phyloP scores from a whole-genome alignment of 2,329 filamentous ascomycete genomes.

The Pleurostoma richardsiae region DNA sequence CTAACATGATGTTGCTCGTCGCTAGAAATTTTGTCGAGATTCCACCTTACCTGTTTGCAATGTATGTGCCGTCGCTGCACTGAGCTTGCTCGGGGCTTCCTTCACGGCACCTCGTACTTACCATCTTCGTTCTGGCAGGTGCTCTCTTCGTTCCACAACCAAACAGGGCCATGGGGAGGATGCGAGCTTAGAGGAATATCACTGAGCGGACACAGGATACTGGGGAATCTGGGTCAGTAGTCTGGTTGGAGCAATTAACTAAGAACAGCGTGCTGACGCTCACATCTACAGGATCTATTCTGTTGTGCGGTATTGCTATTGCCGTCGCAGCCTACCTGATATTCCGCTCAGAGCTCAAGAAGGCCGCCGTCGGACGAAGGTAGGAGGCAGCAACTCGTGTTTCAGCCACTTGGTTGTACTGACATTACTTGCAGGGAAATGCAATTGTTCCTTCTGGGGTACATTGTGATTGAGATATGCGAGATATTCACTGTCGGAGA shows the following conservation, averaged over 20 bases:
- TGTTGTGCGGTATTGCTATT: slow-evolving; percentile 77
- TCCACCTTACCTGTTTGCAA: slow-evolving; percentile 81
- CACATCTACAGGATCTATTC: slow-evolving; percentile 66
- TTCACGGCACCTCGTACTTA: no score
- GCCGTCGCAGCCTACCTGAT: slow-evolving; percentile 61
- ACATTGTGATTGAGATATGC: slow-evolving; percentile 83
- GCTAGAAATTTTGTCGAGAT: slow-evolving; percentile 75
- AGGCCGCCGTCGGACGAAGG: slow-evolving; percentile 90
- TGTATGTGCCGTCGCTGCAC: slow-evolving; percentile 45
- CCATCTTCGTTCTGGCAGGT: slow-evolving; percentile 41
- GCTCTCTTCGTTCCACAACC: slow-evolving; percentile 55
- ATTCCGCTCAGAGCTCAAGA: slow-evolving; percentile 79
- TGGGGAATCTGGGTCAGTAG: slow-evolving; percentile 77
- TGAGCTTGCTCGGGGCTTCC: no score
- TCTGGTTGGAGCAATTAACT: background rate
- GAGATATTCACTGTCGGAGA: slow-evolving; percentile 95
- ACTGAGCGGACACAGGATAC: slow-evolving; percentile 56
- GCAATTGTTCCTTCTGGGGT: slow-evolving; percentile 86
- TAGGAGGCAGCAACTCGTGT: slow-evolving; percentile 38
- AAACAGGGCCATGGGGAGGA: slow-evolving; percentile 57
- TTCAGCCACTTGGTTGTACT: background rate
- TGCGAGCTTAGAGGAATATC: slow-evolving; percentile 74
- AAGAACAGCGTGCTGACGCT: slow-evolving; percentile 10
- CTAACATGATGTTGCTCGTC: slow-evolving; percentile 10
- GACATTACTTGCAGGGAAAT: slow-evolving; percentile 66